These are phyloP conservation scores for Phytophthora tubulina DNA, from an alignment of 352 stramenopile genomes.

Conservation along the genomic window DNA sequence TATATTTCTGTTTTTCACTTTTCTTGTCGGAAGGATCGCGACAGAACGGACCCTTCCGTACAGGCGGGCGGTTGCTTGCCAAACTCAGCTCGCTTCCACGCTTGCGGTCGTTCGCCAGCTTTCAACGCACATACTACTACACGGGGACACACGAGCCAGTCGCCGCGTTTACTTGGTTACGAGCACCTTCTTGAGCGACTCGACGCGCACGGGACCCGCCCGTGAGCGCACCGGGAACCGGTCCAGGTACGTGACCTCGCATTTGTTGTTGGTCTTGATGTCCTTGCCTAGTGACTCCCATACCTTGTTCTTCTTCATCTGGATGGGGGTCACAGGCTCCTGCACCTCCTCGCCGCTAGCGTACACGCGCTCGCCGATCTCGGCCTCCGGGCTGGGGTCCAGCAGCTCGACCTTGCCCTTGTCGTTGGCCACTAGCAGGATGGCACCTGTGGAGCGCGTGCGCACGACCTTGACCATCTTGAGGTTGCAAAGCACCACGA, in stretches of 20 bases:
- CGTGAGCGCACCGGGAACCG: slow-evolving; percentile 67
- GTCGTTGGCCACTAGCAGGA: slow-evolving; percentile 61
- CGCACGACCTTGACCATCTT: slow-evolving; percentile 81
- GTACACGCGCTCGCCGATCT: slow-evolving; percentile 79
- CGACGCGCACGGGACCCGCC: slow-evolving; percentile 61
- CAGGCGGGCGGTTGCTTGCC: slow-evolving; percentile 19
- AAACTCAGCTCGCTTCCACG: slow-evolving; percentile 27
- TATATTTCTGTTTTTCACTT: slow-evolving; percentile 32
- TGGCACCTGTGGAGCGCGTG: slow-evolving; percentile 68
- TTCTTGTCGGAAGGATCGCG: not conserved
- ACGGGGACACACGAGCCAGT: slow-evolving; percentile 18
- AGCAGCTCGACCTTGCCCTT: slow-evolving; percentile 75
- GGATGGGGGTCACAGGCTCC: slow-evolving; percentile 78
- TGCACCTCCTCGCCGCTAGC: slow-evolving; percentile 73
- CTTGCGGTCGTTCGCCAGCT: slow-evolving; percentile 28
- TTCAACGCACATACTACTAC: slow-evolving; percentile 29
- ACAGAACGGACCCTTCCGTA: not conserved
- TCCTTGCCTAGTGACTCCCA: slow-evolving; percentile 80
- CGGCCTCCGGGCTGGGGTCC: slow-evolving; percentile 66
- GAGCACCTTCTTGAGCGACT: slow-evolving; percentile 68
- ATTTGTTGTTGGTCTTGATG: slow-evolving; percentile 84
- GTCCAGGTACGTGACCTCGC: slow-evolving; percentile 76
- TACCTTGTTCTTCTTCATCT: slow-evolving; percentile 91
- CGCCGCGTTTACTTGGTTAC: slow-evolving; percentile 47
- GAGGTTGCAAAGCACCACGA: slow-evolving; percentile 81